Evolutionary conservation across 2,329 filamentous ascomycete genomes (phyloP).

Genomic region (Zarea fungicola): DNA sequence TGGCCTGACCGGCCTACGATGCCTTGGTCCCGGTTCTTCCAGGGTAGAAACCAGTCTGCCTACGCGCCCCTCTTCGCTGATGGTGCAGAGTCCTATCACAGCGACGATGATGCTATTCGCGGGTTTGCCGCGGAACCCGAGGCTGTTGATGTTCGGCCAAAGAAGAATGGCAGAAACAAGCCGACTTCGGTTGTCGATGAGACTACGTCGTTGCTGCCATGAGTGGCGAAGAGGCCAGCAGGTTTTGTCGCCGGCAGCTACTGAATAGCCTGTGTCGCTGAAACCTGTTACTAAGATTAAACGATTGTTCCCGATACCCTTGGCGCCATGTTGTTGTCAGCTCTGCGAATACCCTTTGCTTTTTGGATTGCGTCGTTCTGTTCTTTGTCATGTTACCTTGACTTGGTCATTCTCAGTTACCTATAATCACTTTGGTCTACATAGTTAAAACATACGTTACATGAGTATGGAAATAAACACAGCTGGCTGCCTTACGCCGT

Average conservation of each 20-base stretch:
- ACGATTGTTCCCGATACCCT: background rate
- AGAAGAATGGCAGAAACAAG: slow-evolving; percentile 9
- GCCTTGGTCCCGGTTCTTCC: slow-evolving; percentile 27
- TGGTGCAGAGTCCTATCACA: slow-evolving; percentile 11
- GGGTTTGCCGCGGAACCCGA: slow-evolving; percentile 2
- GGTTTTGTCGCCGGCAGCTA: background rate
- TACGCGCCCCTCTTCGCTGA: slow-evolving; percentile 11
- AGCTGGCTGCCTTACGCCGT: background rate
- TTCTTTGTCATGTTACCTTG: background rate
- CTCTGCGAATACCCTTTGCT: background rate
- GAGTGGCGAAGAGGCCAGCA: background rate
- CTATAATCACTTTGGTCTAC: no score
- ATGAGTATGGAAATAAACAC: background rate
- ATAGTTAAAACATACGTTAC: slow-evolving; percentile 1
- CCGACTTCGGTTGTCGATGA: slow-evolving; percentile 1
- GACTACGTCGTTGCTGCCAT: slow-evolving; percentile 7
- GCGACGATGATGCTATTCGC: background rate
- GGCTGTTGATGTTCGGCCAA: slow-evolving; percentile 1
- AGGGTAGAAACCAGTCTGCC: background rate
- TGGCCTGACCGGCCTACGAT: slow-evolving; percentile 32
- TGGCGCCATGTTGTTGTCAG: background rate
- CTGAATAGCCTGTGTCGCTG: no score
- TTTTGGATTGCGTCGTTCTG: background rate
- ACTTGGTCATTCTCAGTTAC: no score
- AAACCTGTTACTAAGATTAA: background rate